Evolutionary conservation across 306 rosid species (phyloP), one percentile per base, ranked within the genome.

Genomic region (Amphicarpaea edgeworthii): DNA sequence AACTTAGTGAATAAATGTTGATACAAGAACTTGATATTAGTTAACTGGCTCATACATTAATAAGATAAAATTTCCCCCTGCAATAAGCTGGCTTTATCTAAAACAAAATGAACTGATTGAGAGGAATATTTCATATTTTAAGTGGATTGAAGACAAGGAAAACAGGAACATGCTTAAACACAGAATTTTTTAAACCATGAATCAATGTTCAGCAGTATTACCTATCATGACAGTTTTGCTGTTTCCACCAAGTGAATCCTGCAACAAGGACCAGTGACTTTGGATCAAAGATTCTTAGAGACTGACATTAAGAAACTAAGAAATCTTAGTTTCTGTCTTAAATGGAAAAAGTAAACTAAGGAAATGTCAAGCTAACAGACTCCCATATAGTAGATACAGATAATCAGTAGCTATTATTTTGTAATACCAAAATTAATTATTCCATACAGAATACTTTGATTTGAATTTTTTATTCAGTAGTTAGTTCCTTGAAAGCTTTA

Each of bases 231-330:
- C 90, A 50, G 97, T 89, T 84, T 86, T 91, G 88, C 94, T 91
- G 86, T 89, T 91, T 83, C 97, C 97, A 69, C 97, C 97, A 38
- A 91, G 94, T 70, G 97, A 91, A 83, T 91, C 97, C 97, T 91
- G 93, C 82, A 83, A 79, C 74, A 45, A 66, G 66, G 81, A 74
- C 14, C 34, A 77, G 77, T 9, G 30, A 62, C 45, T 65, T 46
- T 12, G 41, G 70, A 77, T 81, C 68, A 84, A 70, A 81, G 66
- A 77, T 49, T 72, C 74, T 58, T 17, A 26, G 66, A 67, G 60
- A 77, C 34, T 16, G 77, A 51, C 41, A 65, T 32, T 19, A 43
- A 58, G 64, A 76, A 83, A 76, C 47, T 28, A 80, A 59, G 41
- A 79, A 41, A 40, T 45, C 54, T 75, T 21, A 46, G 11, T 69